Base-by-base conservation (phyloP, 192 early-diverging fungal genomes). In the Lunasporangiospora selenospora region DNA sequence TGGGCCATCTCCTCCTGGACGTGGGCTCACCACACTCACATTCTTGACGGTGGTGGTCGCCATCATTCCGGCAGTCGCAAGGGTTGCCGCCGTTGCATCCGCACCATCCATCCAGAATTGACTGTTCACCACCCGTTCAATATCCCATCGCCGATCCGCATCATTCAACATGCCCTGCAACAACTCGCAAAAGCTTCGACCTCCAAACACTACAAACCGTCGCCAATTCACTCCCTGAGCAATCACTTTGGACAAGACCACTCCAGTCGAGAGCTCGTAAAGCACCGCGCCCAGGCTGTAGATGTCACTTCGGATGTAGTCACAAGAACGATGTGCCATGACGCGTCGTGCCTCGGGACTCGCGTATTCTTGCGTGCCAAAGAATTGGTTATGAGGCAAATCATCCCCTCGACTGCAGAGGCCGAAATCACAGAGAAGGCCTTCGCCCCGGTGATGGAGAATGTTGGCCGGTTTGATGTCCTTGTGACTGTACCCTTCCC, bases 401-500 rank as follows among this genome's bases (percentile, higher is more conserved):
- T 70, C 58, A 31, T 70, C 51, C 4, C 33, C 36, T 19, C 53
- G 58, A 26, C 67, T 70, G 53, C 67, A 70, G 6, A 70, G 67
- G 6, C 67, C 67, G 11, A 70, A 70, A 38, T 70, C 67, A 16
- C 67, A 70, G 4, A 70, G 53, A 2, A 70, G 58, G 0, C 67
- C 67, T 6, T 50, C 29, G 2, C 58, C 58, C 3, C 46, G 18
- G 5, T 42, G 19, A 38, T 54, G 59, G 52, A 70, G 67, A 23
- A 70, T 70, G 46, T 70, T 61, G 53, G 67, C 67, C 6, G 67
- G 58, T 29, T 70, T 70, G 58, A 70, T 70, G 32, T 70, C 67
- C 53, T 70, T 70, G 45, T 70, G 67, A 11, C 67, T 70, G 46
- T 62, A 70, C 4, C 67, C 67, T 23, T 61, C 44, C 16, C 34